A percentile compares a stretch with the other conserved stretches of the same genome.
Evolutionary conservation across 2,329 filamentous ascomycete genomes (phyloP).

Genomic region (Trichophyton equinum): DNA sequence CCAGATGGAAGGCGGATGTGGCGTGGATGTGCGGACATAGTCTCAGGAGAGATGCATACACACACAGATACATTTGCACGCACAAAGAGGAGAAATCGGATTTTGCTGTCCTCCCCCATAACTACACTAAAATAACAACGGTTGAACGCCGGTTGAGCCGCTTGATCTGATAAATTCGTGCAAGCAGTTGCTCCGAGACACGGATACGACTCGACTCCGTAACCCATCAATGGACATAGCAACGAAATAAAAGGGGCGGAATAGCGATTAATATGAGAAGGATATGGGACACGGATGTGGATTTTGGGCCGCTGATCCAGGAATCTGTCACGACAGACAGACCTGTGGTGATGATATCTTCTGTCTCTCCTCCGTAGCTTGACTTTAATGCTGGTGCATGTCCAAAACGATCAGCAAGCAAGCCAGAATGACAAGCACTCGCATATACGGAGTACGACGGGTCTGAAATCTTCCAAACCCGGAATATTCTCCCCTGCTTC

Average conservation of each 20-base stretch:
- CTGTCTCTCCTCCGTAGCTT: neutral
- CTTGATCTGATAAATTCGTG: neutral
- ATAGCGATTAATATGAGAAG: neutral
- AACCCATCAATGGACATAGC: neutral
- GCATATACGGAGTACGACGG: slow-evolving; percentile 1
- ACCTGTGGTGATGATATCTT: neutral
- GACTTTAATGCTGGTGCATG: neutral
- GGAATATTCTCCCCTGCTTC: neutral
- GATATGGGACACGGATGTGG: neutral
- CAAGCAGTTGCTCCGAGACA: neutral
- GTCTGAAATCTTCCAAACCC: neutral
- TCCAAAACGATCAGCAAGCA: neutral
- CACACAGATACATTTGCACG: neutral
- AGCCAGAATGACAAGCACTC: neutral
- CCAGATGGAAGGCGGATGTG: slow-evolving; percentile 1
- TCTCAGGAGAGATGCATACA: neutral
- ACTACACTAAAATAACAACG: too few species aligned
- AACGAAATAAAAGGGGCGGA: neutral
- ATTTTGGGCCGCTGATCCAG: neutral
- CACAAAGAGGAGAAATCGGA: too few species aligned
- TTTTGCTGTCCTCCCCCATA: neutral
- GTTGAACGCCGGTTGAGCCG: neutral
- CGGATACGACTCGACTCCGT: neutral
- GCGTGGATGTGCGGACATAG: neutral
- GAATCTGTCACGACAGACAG: neutral